phyloP scores from a whole-genome alignment of 2,329 filamentous ascomycete species.

The Nigrospora sphaerica region DNA sequence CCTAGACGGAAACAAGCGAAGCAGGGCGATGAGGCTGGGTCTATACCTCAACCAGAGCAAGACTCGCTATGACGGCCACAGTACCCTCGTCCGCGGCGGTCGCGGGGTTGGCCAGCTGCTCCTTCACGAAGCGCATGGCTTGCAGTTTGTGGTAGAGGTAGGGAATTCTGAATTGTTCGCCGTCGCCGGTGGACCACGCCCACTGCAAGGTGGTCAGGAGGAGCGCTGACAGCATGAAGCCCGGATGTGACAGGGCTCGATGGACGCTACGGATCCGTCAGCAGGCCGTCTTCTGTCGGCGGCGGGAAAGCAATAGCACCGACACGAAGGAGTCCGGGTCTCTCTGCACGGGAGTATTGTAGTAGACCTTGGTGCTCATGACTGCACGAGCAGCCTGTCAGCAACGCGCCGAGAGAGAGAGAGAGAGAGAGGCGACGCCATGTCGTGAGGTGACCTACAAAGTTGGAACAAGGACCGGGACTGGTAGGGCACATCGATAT shows the following conservation, averaged over 20 bases:
- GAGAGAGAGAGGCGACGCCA: conserved; percentile 4
- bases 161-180: conserved; percentile 35
- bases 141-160: conserved; percentile 39
- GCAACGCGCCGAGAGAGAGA: conserved; percentile 3
- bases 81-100: conserved; percentile 31
- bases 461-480: conserved; percentile 28
- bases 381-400: conserved; percentile 19
- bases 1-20: not conserved
- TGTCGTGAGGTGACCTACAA: conserved; percentile 21
- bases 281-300: conserved; percentile 2
- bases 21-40: not conserved
- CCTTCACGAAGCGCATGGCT: conserved; percentile 37
- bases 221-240: conserved; percentile 37
- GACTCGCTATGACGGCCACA: conserved; percentile 34
- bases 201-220: conserved; percentile 37
- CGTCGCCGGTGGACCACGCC: conserved; percentile 37
- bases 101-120: conserved; percentile 30
- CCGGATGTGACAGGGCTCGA: conserved; percentile 34
- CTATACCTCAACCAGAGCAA: conserved; percentile 35
- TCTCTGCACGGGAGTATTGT: conserved; percentile 30
- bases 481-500: conserved; percentile 23
- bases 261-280: conserved; percentile 25
- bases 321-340: conserved; percentile 25
- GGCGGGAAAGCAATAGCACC: conserved; percentile 2
- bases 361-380: conserved; percentile 32